Conservation (phyloP, 73 alveolate genomes). For the Paramecium pentaurelia region DNA sequence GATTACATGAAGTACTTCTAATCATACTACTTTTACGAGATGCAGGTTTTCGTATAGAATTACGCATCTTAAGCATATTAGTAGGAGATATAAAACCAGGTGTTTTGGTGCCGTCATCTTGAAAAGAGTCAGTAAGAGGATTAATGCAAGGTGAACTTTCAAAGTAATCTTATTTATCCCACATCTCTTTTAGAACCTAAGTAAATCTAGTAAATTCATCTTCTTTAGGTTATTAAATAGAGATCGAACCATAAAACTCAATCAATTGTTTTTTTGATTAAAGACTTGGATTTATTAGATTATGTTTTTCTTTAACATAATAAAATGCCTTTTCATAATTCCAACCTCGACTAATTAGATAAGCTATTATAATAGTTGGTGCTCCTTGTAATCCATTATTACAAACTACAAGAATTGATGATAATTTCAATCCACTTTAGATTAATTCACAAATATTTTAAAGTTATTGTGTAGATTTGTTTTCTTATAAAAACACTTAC, state of each 20-base stretch:
- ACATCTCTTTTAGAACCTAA: background rate
- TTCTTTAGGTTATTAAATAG: background rate
- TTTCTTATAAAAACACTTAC: background rate
- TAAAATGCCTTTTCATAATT: background rate
- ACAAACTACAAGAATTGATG: background rate
- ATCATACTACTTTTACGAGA: background rate
- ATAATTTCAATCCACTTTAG: background rate
- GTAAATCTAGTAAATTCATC: background rate
- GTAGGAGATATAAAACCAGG: background rate
- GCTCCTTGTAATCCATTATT: background rate
- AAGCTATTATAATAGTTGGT: background rate
- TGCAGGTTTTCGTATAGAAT: background rate
- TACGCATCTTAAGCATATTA: background rate
- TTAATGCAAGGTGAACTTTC: background rate
- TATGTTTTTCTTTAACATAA: background rate
- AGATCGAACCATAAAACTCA: background rate
- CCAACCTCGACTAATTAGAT: background rate
- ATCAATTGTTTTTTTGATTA: background rate
- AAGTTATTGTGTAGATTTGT: background rate
- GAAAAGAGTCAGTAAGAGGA: conserved; percentile 4
- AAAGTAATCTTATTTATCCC: background rate
- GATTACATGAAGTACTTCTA: background rate
- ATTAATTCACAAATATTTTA: background rate
- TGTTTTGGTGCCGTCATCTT: conserved; percentile 38
- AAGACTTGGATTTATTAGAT: background rate